These are phyloP conservation scores for Lantana camara DNA, from an alignment of 257 asterid species.

Conservation along the genomic window DNA sequence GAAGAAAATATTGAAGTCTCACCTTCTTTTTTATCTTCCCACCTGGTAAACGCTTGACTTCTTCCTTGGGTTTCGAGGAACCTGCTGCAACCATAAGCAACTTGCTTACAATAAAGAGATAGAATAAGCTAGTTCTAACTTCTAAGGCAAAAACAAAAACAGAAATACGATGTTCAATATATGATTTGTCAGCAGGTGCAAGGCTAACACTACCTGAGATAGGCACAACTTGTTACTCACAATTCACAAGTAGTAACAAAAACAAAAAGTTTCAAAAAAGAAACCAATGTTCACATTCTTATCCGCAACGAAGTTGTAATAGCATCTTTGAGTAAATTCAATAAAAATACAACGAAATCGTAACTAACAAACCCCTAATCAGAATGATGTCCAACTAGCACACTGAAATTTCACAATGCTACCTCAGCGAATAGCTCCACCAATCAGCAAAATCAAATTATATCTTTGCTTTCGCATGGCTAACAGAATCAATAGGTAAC, in stretches of 20 bases:
- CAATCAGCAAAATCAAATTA: background rate
- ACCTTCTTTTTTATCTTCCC: constrained; percentile 98
- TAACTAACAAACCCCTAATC: constrained; percentile 3
- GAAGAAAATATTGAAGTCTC: constrained; percentile 12
- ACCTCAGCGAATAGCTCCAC: constrained; percentile 5
- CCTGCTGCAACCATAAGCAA: constrained; percentile 50
- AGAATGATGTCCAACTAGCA: constrained; percentile 13
- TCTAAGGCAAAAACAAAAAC: background rate
- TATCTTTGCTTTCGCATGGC: background rate
- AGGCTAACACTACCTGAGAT: background rate
- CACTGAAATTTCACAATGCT: background rate
- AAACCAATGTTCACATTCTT: background rate
- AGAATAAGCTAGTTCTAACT: constrained; percentile 11
- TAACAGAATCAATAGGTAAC: constrained; percentile 6
- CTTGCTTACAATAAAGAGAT: constrained; percentile 13
- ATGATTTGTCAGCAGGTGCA: background rate
- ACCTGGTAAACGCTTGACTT: constrained; percentile 96
- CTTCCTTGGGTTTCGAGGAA: constrained; percentile 87
- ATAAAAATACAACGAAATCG: background rate
- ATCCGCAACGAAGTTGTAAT: background rate
- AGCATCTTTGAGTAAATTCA: constrained; percentile 9
- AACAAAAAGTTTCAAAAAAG: constrained; percentile 5
- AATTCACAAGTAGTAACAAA: background rate
- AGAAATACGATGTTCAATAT: background rate
- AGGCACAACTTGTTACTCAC: background rate